A percentile compares a stretch with the other conserved stretches of the same genome.
phyloP scores from a whole-genome alignment of 495 filamentous ascomycete genomes.

The Polyplosphaeria fusca region DNA sequence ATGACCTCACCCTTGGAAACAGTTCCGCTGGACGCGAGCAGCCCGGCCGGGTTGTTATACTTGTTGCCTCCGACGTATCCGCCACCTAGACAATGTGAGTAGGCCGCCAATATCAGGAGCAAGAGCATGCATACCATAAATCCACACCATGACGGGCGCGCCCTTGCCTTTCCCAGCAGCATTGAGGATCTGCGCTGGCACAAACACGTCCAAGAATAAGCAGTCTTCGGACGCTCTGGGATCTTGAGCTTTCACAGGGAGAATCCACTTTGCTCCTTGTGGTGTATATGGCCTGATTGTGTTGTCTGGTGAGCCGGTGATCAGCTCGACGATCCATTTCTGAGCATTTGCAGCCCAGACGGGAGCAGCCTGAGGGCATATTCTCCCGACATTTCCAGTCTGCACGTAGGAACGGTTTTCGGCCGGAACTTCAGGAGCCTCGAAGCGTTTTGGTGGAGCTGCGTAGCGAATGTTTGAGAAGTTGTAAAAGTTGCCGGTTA shows the following conservation, averaged over 20 bases:
- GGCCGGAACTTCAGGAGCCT: constrained; percentile 17
- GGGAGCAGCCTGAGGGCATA: constrained; percentile 29
- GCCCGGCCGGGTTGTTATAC: constrained; percentile 20
- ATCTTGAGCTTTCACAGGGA: background rate
- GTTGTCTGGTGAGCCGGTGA: constrained; percentile 9
- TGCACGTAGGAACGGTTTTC: constrained; percentile 23
- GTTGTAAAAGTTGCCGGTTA: constrained; percentile 28
- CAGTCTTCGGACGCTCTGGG: constrained; percentile 30
- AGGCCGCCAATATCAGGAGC: too few relatives aligned
- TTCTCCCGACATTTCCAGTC: constrained; percentile 18
- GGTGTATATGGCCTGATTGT: constrained; percentile 5
- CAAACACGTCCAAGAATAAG: constrained; percentile 35
- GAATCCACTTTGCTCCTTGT: constrained; percentile 5
- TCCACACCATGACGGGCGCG: constrained; percentile 34
- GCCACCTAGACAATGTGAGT: too few relatives aligned
- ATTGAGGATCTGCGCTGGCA: constrained; percentile 22
- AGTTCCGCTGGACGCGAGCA: constrained; percentile 23
- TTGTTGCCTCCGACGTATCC: constrained; percentile 26
- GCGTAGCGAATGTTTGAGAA: constrained; percentile 37
- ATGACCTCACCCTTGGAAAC: constrained; percentile 20
- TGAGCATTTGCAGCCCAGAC: constrained; percentile 4
- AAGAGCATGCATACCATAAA: too few relatives aligned
- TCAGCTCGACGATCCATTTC: background rate
- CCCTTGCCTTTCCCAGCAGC: constrained; percentile 2
- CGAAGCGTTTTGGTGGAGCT: constrained; percentile 31